These are phyloP conservation scores for Microcos paniculata DNA, from an alignment of 345 rosid species.

Conservation along the genomic window DNA sequence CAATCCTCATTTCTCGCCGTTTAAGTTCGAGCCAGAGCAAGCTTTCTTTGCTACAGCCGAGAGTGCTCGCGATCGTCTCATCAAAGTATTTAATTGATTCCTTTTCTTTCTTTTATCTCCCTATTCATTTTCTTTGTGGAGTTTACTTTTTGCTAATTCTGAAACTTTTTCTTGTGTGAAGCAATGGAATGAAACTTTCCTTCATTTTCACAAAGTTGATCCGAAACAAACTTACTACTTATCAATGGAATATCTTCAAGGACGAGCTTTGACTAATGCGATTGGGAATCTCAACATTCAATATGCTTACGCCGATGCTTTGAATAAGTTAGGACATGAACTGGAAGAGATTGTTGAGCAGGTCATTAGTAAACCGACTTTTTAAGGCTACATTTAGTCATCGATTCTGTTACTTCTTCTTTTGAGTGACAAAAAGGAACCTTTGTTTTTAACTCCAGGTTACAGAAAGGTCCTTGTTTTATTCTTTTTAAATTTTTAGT, in stretches of 20 bases:
- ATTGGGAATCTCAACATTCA: conserved; percentile 74
- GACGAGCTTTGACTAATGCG: conserved; percentile 85
- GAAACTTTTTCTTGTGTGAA: conserved; percentile 30
- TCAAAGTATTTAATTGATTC: conserved; percentile 45
- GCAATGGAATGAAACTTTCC: conserved; percentile 93
- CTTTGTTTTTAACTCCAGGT: not conserved
- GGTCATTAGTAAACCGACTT: conserved; percentile 36
- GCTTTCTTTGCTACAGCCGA: conserved; percentile 83
- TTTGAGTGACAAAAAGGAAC: not conserved
- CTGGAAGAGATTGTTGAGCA: conserved; percentile 89
- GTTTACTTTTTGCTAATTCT: conserved; percentile 1
- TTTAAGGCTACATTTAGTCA: not conserved
- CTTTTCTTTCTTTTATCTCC: not conserved
- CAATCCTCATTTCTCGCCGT: conserved; percentile 95
- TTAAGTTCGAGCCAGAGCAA: conserved; percentile 84
- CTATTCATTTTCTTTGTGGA: not conserved
- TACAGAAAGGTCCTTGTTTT: not conserved
- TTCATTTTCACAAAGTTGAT: conserved; percentile 72
- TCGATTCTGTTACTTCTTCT: not conserved
- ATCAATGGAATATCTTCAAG: conserved; percentile 98
- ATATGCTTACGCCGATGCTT: conserved; percentile 80
- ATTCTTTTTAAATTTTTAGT: not conserved
- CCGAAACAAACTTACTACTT: conserved; percentile 94
- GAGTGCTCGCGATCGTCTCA: conserved; percentile 89
- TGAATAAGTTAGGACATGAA: conserved; percentile 70